These are phyloP conservation scores for Magnusiomyces magnusii DNA, from an alignment of 1,139 yeast genomes.

Conservation along the genomic window DNA sequence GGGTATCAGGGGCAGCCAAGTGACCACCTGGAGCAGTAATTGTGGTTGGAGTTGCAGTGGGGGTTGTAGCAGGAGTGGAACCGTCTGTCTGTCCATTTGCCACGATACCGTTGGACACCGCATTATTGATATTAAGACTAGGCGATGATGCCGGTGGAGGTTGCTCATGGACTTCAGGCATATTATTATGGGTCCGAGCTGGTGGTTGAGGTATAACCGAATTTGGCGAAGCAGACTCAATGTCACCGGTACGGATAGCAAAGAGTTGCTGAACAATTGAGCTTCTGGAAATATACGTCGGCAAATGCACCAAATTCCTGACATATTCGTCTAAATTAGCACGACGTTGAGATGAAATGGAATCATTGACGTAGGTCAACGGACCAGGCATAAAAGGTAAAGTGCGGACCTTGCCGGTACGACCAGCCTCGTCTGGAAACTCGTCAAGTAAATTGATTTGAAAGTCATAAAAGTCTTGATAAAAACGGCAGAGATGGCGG, in stretches of 20 bases:
- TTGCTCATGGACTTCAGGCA: constrained; percentile 5
- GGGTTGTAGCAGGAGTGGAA: constrained; percentile 22
- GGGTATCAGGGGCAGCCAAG: background rate
- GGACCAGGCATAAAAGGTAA: constrained; percentile 98
- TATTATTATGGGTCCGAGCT: constrained; percentile 8
- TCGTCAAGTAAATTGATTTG: constrained; percentile 77
- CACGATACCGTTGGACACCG: too few species aligned
- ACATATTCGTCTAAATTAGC: constrained; percentile 82
- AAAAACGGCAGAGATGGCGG: constrained; percentile 75
- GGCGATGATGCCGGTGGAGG: background rate
- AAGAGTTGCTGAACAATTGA: constrained; percentile 65
- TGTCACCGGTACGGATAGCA: constrained; percentile 60
- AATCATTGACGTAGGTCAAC: constrained; percentile 81
- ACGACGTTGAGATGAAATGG: constrained; percentile 75
- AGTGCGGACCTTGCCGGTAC: constrained; percentile 66
- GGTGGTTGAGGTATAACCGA: constrained; percentile 39
- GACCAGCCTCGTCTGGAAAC: constrained; percentile 92
- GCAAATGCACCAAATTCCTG: constrained; percentile 63
- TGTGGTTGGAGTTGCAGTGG: constrained; percentile 39
- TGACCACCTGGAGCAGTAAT: constrained; percentile 27
- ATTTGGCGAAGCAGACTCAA: constrained; percentile 36
- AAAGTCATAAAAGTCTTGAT: constrained; percentile 93
- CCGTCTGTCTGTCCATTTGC: background rate
- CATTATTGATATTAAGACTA: background rate
- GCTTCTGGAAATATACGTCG: constrained; percentile 61